Base-by-base conservation (phyloP, 495 filamentous ascomycete genomes). In the Clohesyomyces aquaticus region DNA sequence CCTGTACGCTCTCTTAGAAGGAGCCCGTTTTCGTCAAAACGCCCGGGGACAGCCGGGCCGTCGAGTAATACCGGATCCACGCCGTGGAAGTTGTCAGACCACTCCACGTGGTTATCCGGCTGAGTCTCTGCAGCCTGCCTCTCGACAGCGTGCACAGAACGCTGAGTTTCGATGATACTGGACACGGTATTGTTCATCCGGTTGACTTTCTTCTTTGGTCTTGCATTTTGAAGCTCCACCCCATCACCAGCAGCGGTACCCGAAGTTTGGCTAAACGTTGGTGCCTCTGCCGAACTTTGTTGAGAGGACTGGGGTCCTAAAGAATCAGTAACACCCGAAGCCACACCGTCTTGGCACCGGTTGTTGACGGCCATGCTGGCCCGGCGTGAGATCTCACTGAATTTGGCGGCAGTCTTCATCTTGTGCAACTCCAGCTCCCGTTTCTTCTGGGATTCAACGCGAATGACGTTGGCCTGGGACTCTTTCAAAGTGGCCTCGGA, bases 201-300 rank as follows among this genome's bases (percentile, higher is more conserved):
- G 48, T 68, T 65, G 8, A 63, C 71, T 59, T 72, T 73, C 63
- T 60, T 71, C 27, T 63, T 55, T 8, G 53, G 62, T n/a, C 50
- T 66, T 25, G 46, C 51, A n/a, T 2, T 10, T 11, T 64, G 51
- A 23, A 47, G 14, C 19, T 50, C 22, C 27, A 35, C 2, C 1
- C 9, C 6, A 1, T 16, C 27, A 14, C 21, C 25, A 8, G 32
- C 55, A 16, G 49, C 14, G 26, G 22, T 38, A 27, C 14, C 35
- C 42, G 12, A 4, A 11, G 4, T 23, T 16, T 49, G 16, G 41
- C 19, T 22, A 14, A 38, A 6, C 14, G 6, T 27, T 26, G 14
- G 6, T 61, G 26, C 28, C 42, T 19, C 18, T 22, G 19, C 8
- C 53, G 19, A 10, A n/a, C 12, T 10, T 53, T 6, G 25, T 12